Conservation (phyloP, 2,329 filamentous ascomycete genomes). For the Neonectria coccinea region DNA sequence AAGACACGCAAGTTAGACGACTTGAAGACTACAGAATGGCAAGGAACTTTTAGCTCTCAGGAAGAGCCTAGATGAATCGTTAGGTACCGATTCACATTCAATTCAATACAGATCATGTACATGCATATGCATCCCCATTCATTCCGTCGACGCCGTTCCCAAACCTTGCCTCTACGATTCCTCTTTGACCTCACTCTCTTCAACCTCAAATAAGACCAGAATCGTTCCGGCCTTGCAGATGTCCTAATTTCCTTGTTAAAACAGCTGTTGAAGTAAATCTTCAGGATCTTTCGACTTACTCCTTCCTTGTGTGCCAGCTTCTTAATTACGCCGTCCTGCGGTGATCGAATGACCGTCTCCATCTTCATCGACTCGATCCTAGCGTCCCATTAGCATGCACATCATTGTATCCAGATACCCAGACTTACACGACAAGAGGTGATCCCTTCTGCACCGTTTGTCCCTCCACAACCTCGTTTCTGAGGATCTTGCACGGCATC, state of each 20-base stretch:
- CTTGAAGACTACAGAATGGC: constrained; percentile 12
- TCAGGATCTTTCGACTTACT: constrained; percentile 60
- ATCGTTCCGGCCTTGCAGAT: constrained; percentile 83
- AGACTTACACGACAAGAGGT: constrained; percentile 81
- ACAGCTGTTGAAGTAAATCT: not conserved
- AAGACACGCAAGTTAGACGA: constrained; percentile 9
- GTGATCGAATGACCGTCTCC: constrained; percentile 85
- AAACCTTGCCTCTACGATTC: constrained; percentile 36
- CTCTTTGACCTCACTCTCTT: constrained; percentile 58
- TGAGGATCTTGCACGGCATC: constrained; percentile 97
- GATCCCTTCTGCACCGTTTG: constrained; percentile 87
- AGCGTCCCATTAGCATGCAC: constrained; percentile 39
- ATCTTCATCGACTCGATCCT: constrained; percentile 91
- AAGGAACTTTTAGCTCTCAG: constrained; percentile 5
- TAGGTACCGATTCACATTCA: constrained; percentile 18
- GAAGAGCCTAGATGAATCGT: not conserved
- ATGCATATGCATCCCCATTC: constrained; percentile 29
- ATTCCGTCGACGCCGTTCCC: constrained; percentile 31
- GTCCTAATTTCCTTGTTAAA: constrained; percentile 61
- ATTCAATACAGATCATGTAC: constrained; percentile 29
- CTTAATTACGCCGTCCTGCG: constrained; percentile 77
- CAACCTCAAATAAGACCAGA: constrained; percentile 80
- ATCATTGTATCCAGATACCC: too few relatives aligned
- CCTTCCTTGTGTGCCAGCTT: constrained; percentile 80
- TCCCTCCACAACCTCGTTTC: constrained; percentile 87